A percentile compares a stretch with the other conserved stretches of the same genome.
Conservation (phyloP, 1,284 basidiomycete genomes). For the Austroboletus novae-zelandiae region DNA sequence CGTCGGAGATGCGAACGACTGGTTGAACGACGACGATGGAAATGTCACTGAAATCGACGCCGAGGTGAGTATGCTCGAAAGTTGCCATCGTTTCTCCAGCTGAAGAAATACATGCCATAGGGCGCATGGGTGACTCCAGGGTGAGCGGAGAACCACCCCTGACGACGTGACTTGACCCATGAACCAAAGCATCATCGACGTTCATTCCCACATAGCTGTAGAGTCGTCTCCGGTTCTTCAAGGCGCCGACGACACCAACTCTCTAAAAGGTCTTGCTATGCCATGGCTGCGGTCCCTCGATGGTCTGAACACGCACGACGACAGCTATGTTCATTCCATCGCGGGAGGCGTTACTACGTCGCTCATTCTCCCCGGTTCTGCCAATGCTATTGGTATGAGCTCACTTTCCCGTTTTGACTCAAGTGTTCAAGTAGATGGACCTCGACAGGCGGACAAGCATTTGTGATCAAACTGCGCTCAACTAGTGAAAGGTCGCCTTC, state of each 20-base stretch:
- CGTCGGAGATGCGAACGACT: slow-evolving; percentile 37
- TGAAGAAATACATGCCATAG: slow-evolving; percentile 13
- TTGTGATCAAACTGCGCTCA: slow-evolving; percentile 48
- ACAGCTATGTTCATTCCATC: slow-evolving; percentile 24
- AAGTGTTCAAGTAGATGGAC: not conserved
- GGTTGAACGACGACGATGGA: not conserved
- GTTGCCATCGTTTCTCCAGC: not conserved
- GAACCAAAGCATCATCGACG: slow-evolving; percentile 43
- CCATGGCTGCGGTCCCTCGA: slow-evolving; percentile 38
- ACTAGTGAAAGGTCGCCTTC: slow-evolving; percentile 43
- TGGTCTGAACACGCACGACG: slow-evolving; percentile 32
- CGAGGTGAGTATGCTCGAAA: slow-evolving; percentile 16
- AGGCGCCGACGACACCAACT: slow-evolving; percentile 44
- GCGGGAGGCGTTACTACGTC: slow-evolving; percentile 65
- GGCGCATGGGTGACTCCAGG: slow-evolving; percentile 51
- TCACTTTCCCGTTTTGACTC: not conserved
- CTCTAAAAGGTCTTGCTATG: slow-evolving; percentile 37
- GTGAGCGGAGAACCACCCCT: slow-evolving; percentile 12
- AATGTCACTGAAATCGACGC: slow-evolving; percentile 19
- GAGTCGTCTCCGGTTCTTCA: slow-evolving; percentile 42
- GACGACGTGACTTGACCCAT: not conserved
- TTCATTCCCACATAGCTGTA: slow-evolving; percentile 66
- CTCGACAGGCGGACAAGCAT: slow-evolving; percentile 45
- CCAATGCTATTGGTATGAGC: slow-evolving; percentile 50
- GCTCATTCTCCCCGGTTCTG: slow-evolving; percentile 60